phyloP scores from a whole-genome alignment of 441 rosid genomes.

The Populus hybrid region DNA sequence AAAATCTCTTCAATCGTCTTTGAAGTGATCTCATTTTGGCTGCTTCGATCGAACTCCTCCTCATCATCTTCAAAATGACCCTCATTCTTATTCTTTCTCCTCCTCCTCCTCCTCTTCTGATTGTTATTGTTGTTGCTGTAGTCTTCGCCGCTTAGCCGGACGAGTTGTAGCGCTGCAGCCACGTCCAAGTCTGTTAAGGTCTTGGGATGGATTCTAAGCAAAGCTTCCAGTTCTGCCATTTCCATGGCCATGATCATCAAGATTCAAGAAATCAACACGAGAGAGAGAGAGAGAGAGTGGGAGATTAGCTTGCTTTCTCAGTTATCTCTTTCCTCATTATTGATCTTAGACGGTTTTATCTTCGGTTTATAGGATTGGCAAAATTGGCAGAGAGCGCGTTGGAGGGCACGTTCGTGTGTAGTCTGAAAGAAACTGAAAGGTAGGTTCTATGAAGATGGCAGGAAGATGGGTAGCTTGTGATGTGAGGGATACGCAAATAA shows the following conservation, averaged over 20 bases:
- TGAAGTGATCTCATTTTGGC: slow-evolving; percentile 25
- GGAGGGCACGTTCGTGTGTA: background rate
- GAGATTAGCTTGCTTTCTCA: background rate
- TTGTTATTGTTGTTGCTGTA: slow-evolving; percentile 10
- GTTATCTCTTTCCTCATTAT: background rate
- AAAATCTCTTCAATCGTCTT: slow-evolving; percentile 46
- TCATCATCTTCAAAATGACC: background rate
- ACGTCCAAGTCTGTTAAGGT: slow-evolving; percentile 33
- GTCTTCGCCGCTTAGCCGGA: slow-evolving; percentile 65
- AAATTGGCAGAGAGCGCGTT: slow-evolving; percentile 6
- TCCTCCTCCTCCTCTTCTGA: background rate
- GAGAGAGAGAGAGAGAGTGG: background rate
- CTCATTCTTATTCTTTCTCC: background rate
- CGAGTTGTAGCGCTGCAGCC: slow-evolving; percentile 44
- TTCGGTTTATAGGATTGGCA: background rate
- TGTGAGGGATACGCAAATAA: too few species aligned
- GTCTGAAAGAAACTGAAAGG: slow-evolving; percentile 13
- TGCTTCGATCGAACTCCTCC: slow-evolving; percentile 12
- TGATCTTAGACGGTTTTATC: background rate
- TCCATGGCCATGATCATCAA: slow-evolving; percentile 1
- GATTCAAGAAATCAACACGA: background rate
- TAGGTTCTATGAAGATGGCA: slow-evolving; percentile 25
- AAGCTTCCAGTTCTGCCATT: slow-evolving; percentile 7
- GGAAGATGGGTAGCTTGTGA: slow-evolving; percentile 12
- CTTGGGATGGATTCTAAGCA: slow-evolving; percentile 9